These are phyloP conservation scores for Boletus semigastroideus DNA, from an alignment of 1,284 basidiomycete genomes.

Conservation along the genomic window DNA sequence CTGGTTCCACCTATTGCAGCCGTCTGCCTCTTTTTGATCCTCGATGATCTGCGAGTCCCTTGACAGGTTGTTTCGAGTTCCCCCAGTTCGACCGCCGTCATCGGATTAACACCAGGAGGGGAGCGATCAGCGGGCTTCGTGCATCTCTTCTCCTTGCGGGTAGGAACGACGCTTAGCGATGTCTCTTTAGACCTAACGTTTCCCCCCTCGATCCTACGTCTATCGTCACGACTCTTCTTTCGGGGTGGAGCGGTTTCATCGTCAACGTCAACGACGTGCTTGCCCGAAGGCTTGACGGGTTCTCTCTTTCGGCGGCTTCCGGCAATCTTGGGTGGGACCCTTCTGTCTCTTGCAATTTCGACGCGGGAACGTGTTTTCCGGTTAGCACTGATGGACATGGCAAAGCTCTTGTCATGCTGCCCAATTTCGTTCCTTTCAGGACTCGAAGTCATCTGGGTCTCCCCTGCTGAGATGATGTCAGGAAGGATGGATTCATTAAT, in stretches of 20 bases:
- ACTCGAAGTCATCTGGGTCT: neutral
- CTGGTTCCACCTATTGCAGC: constrained; percentile 1
- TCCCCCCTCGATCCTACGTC: neutral
- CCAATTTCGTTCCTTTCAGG: neutral
- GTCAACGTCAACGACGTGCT: constrained; percentile 11
- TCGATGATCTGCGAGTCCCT: constrained; percentile 21
- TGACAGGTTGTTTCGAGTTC: constrained; percentile 3
- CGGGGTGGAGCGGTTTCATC: constrained; percentile 20
- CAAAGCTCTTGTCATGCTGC: neutral
- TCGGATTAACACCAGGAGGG: constrained; percentile 5
- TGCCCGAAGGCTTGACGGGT: constrained; percentile 1
- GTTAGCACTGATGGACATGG: neutral
- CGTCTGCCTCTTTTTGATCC: constrained; percentile 17
- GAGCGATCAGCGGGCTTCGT: constrained; percentile 16
- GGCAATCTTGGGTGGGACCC: constrained; percentile 12
- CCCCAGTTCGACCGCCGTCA: constrained; percentile 8
- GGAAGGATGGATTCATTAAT: neutral
- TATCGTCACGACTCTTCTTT: constrained; percentile 25
- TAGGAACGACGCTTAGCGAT: neutral
- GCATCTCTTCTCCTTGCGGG: constrained; percentile 11
- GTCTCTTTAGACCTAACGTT: constrained; percentile 2
- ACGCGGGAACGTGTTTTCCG: neutral
- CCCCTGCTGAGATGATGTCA: neutral
- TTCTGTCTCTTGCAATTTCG: constrained; percentile 3
- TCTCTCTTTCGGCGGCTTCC: constrained; percentile 34